Evolutionary conservation across 164 flowering plant species (phyloP), one percentile per base, ranked within the genome.

Genomic region (Vitis riparia): DNA sequence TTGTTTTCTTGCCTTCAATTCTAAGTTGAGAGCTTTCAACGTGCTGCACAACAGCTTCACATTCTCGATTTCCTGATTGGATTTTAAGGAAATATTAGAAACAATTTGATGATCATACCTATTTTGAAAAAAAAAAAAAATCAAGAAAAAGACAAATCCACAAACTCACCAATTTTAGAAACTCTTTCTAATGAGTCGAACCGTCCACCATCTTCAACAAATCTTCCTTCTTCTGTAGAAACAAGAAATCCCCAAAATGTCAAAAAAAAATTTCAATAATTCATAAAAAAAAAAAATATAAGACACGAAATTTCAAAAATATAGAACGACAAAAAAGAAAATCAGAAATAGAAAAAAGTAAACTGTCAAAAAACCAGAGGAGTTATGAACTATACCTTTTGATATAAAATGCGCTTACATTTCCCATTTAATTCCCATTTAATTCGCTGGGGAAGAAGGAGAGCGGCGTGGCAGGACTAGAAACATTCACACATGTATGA

Each of bases 391-490:
- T 23, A 23, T 23, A 23, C 27, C 27, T 68, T 76, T 74, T 81
- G 77, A 48, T 62, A 68, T 30, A 62, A 70, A 19, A 51, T 76
- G 17, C 7, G 62, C 55, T 70, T 77, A 30, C 49, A 62, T 50
- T 75, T 78, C 5, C 62, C 81, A n/a, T 85, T 85, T n/a, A 85
- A 79, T 75, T 78, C 5, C 62, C 81, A n/a, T 85, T 85, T n/a
- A 85, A 79, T 63, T 88, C 87, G 55, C 81, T 79, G 5, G 81
- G 83, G 11, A 80, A 69, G 72, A 82, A 84, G 2, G 80, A 80
- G 10, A 86, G 81, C n/a, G 88, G 89, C 12, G 88, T 77, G 0
- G 75, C 78, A 17, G 87, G 87, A 32, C 89, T 84, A 0, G 79
- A 16, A 47, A 68, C 77, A 58, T 23, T 75, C 27, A 1, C 27